Percentiles rank a stretch among this genome's conserved stretches.
These are phyloP conservation scores for Metschnikowia hibisci DNA, from an alignment of 805 yeast species.

Conservation along the genomic window DNA sequence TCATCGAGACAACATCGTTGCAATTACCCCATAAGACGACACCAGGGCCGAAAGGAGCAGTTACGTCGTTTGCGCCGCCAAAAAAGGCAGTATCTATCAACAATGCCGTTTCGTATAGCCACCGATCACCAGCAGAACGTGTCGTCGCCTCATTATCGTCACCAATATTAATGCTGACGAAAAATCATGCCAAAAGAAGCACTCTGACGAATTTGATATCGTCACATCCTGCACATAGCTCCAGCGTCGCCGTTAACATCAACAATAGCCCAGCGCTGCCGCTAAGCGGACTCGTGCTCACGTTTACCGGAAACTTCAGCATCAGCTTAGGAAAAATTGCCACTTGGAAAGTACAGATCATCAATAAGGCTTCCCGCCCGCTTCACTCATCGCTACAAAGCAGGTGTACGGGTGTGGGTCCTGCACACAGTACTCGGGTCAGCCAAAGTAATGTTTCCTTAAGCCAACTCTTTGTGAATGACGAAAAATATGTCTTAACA, in stretches of 20 bases:
- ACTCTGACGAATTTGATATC: constrained; percentile 3
- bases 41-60: neutral
- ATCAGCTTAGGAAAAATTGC: constrained; percentile 58
- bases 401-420: constrained; percentile 7
- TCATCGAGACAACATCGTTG: constrained; percentile 32
- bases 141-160: constrained; percentile 4
- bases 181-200: constrained; percentile 2
- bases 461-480: constrained; percentile 4
- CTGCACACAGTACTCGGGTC: neutral
- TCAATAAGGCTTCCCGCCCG: constrained; percentile 52
- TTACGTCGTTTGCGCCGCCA: constrained; percentile 1
- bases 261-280: constrained; percentile 26
- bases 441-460: constrained; percentile 2
- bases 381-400: constrained; percentile 49
- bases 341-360: constrained; percentile 62
- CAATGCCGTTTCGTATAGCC: constrained; percentile 13
- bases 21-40: constrained; percentile 27
- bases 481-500: constrained; percentile 13
- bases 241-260: constrained; percentile 36
- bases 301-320: constrained; percentile 56
- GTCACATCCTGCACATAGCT: constrained; percentile 18
- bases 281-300: constrained; percentile 33
- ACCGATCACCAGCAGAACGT: constrained; percentile 2
- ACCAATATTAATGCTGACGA: constrained; percentile 7
- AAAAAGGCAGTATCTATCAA: constrained; percentile 23